Conservation (phyloP, 495 filamentous ascomycete genomes). For the Xylaria castorea region DNA sequence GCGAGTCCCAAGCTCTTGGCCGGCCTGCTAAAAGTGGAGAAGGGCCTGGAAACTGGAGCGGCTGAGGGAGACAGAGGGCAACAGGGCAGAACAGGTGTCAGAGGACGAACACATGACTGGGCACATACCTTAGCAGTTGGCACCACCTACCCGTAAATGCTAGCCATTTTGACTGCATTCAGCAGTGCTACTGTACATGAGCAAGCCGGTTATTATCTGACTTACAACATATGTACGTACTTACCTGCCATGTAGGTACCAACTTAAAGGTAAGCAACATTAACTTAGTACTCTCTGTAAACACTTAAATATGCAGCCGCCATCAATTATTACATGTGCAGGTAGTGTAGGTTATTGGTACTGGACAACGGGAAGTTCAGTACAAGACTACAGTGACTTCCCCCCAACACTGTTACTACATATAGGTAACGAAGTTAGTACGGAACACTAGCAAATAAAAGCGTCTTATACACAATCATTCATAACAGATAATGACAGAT, state of each 20-base stretch:
- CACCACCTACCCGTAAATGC: not conserved
- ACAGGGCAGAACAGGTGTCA: constrained; percentile 16
- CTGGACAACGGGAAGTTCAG: not conserved
- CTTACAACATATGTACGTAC: not conserved
- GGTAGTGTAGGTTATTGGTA: not conserved
- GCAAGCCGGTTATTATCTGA: no score
- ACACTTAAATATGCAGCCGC: no score
- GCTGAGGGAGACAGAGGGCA: not conserved
- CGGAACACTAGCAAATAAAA: not conserved
- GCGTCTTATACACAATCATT: not conserved
- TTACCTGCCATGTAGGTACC: not conserved
- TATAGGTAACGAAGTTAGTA: not conserved
- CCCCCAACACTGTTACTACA: not conserved
- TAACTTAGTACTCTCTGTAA: not conserved
- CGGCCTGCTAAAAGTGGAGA: constrained; percentile 39
- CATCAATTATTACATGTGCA: not conserved
- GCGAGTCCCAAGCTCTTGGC: constrained; percentile 39
- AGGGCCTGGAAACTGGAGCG: constrained; percentile 27
- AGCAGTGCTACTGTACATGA: no score
- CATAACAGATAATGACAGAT: not conserved
- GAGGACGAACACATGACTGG: not conserved
- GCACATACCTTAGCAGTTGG: constrained; percentile 1
- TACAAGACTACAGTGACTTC: not conserved
- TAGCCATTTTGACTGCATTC: not conserved
- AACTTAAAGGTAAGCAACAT: no score